Base-by-base conservation (phyloP, 1,284 basidiomycete species). In the Microbotryum silenes-acaulis region DNA sequence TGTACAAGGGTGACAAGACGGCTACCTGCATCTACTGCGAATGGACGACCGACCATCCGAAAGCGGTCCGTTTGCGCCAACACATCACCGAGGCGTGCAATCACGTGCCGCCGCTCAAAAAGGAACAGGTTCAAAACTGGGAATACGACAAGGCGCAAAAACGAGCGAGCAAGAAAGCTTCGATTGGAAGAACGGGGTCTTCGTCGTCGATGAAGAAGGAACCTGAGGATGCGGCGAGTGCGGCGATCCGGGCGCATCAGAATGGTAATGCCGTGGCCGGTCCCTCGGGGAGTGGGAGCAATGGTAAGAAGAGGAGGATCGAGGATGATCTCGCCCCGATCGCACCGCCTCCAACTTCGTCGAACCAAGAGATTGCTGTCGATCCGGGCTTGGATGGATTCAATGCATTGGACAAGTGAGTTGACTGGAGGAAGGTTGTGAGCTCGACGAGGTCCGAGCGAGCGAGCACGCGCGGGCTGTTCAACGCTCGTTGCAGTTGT, bases 31-130 rank as follows among this genome's bases (percentile, higher is more conserved):
- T 55, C 47, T 66, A 54, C 48, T 74, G 73, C 59, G 59, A 59
- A 7, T 74, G 73, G 73, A 64, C 60, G 51, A 64, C 67, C 12
- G 72, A 74, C 29, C 64, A 71, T 44, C 72, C 73, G 1, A 74
- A 74, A 62, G 71, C 73, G 14, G 72, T 73, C 54, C 63, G 72
- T 4, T 72, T 73, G 71, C 61, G 72, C 45, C 54, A 63, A 27
- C 73, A 74, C 61, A 58, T 69, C 20, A 42, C 16, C 37, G 29
- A 58, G 4, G 33, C 59, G 23, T 74, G 72, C 62, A 61, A 59
- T 18, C 27, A 57, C 14, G 54, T 70, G 18, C 65, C 70, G 10
- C 44, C 55, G 14, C 62, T 59, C 4, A 57, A 61, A 47, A 63
- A 61, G 31, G 60, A 58, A 8, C 31, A 57, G 4, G 49, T 69